Base-by-base conservation (phyloP, 257 asterid genomes). In the Nicotiana benthamiana region DNA sequence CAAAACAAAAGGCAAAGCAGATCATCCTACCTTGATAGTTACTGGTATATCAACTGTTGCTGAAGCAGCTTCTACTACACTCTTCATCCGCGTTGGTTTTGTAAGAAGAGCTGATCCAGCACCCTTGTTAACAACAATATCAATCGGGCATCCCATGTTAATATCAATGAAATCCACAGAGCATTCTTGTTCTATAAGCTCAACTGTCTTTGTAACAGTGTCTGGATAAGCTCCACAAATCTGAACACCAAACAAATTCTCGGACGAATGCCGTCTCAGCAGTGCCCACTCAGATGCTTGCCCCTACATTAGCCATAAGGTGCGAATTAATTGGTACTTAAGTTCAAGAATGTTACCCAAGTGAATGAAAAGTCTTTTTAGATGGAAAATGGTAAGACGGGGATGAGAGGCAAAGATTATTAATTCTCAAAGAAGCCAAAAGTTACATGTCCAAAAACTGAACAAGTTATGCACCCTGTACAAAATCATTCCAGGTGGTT, bases 271-370 rank as follows among this genome's bases (percentile, higher is more conserved):
- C 64, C 98, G 98, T 90, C 99, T 94, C 48, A 94, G 91, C 86
- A 96, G 85, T 80, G 97, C 99, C 99, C 99, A 96, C 86, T 96
- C 99, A 12, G 99, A 93, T 86, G 99, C 98, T 86, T 96, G 99
- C 5, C 99, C 99, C 99, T 93, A 85, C 65, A 81, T 15, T 80
- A 56, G 59, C 77, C 52, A 84, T 27, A 82, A 70, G 72, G 78
- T 34, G 64, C 28, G 22, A 10, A 7, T 36, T 28, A 79, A 67
- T 40, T 34, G 54, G 15, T 63, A 34, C 30, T 62, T 64, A 68
- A 24, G 53, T 79, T 27, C 22, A 79, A 74, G 56, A 12, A 17
- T 70, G 20, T 27, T 40, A 70, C 20, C 4, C 60, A 72, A 46
- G 78, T 1, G 27, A 46, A 64, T 34, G 26, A 26, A 13, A 22